phyloP scores from a whole-genome alignment of 1,284 basidiomycete species.

The Paramarasmius palmivorus region DNA sequence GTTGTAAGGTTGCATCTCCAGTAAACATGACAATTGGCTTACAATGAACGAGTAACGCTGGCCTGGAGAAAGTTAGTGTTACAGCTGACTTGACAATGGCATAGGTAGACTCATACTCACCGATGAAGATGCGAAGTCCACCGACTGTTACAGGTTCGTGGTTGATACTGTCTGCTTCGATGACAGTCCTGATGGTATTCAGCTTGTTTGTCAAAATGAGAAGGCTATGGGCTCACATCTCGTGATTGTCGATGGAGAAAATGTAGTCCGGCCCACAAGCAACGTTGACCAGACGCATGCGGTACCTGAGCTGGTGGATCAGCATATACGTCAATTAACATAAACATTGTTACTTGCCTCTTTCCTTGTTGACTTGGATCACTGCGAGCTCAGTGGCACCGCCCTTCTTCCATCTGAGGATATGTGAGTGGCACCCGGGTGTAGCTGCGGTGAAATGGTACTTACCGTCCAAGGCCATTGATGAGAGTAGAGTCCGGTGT shows the following conservation, averaged over 20 bases:
- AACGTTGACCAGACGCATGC: constrained; percentile 10
- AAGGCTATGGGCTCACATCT: constrained; percentile 22
- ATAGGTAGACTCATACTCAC: background rate
- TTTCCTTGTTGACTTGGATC: background rate
- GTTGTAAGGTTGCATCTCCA: no score
- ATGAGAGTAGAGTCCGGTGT: no score
- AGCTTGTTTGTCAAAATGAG: no score
- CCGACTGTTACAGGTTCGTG: constrained; percentile 40
- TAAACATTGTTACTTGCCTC: background rate
- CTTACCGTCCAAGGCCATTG: no score
- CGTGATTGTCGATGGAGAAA: constrained; percentile 32
- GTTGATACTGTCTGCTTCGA: constrained; percentile 52
- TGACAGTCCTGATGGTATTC: constrained; percentile 27
- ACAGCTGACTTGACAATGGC: no score
- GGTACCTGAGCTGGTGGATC: constrained; percentile 6
- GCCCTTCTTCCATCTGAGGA: no score
- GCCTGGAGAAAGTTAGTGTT: no score
- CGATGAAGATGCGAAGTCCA: constrained; percentile 36
- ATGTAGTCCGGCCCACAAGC: constrained; percentile 9
- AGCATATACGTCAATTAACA: background rate
- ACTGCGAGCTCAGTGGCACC: no score
- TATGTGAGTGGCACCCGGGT: no score
- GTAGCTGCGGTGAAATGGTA: no score
- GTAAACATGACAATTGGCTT: no score
- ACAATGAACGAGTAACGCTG: constrained; percentile 16